Evolutionary conservation across 2,329 filamentous ascomycete genomes (phyloP), one percentile per base, ranked within the genome.

Genomic region (Pezicula rhizophila): DNA sequence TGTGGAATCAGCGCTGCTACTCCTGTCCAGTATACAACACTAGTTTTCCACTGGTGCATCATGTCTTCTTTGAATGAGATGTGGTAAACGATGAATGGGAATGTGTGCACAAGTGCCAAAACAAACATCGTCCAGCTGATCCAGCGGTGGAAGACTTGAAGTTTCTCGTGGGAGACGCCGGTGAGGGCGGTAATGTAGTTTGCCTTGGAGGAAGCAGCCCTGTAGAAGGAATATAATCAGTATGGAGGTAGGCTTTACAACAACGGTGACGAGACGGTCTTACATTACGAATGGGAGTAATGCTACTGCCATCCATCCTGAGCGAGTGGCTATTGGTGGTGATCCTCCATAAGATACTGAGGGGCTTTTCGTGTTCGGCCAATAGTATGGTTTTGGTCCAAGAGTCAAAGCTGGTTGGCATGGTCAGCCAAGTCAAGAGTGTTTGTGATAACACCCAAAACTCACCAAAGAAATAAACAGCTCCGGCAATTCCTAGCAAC

Each of bases 131-230:
- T 70, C 64, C 95, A 95, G 18, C 84, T 87, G 3, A 85, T 80
- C 90, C 90, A 96, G 56, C 90, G 83, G 67, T 96, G 91, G 52
- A 96, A 77, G 26, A 96, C 89, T 60, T 95, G 95, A 44, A 96
- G 76, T 41, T 90, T 78, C 66, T 96, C 91, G 23, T 92, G 90
- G 2, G 89, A 88, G 53, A 96, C 90, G 5, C 91, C 91, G 3
- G 90, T 95, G 48, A 96, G 67, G 45, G 90, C 68, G 1, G 85
- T 85, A 48, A 96, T 77, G 31, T 95, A 63, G 62, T 96, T 96
- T 14, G 88, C 85, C 68, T 96, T 89, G 10, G 92, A 80, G 15
- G 83, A 87, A 40, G 95, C 72, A 54, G 95, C 91, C 89, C 90
- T 49, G 31, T n/a, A 5, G 6, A 7, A 26, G 26, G 26, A 45